These are phyloP conservation scores for Rhypophila decipiens DNA, from an alignment of 495 filamentous ascomycete species.

Conservation along the genomic window DNA sequence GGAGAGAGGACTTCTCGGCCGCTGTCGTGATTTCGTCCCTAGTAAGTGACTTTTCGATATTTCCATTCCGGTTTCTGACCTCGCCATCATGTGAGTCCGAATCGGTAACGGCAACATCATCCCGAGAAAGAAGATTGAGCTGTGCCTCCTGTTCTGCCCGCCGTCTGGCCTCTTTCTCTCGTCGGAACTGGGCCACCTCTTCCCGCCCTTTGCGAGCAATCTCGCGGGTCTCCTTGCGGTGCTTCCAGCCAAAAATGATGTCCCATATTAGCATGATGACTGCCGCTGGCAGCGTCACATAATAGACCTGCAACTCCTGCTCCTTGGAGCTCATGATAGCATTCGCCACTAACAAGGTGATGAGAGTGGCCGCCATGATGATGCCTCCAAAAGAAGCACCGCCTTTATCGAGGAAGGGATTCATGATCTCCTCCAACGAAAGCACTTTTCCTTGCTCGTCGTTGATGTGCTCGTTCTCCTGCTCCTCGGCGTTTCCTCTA, in stretches of 20 bases:
- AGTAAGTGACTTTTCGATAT: not conserved
- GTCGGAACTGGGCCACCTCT: slow-evolving; percentile 41
- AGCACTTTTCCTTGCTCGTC: slow-evolving; percentile 45
- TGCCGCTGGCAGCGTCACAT: slow-evolving; percentile 56
- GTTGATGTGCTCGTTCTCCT: slow-evolving; percentile 38
- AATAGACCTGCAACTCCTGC: slow-evolving; percentile 48
- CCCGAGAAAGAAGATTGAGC: not conserved
- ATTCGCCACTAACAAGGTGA: slow-evolving; percentile 54
- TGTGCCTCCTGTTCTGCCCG: not conserved
- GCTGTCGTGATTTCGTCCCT: not conserved
- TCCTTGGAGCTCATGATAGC: slow-evolving; percentile 37
- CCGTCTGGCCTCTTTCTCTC: slow-evolving; percentile 12
- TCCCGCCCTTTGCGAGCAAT: slow-evolving; percentile 49
- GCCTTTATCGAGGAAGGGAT: slow-evolving; percentile 59
- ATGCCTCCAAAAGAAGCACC: slow-evolving; percentile 54
- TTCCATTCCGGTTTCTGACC: not conserved
- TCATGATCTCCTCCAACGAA: slow-evolving; percentile 63
- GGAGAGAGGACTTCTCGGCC: not conserved
- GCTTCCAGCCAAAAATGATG: slow-evolving; percentile 49
- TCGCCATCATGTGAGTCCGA: not conserved
- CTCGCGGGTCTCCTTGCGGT: slow-evolving; percentile 51
- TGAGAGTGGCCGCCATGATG: slow-evolving; percentile 56
- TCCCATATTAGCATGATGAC: slow-evolving; percentile 60
- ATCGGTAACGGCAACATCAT: not conserved
- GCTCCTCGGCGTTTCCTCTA: slow-evolving; percentile 46